These are phyloP conservation scores for Epichloe scottii DNA, from an alignment of 2,329 filamentous ascomycete genomes.

Conservation along the genomic window DNA sequence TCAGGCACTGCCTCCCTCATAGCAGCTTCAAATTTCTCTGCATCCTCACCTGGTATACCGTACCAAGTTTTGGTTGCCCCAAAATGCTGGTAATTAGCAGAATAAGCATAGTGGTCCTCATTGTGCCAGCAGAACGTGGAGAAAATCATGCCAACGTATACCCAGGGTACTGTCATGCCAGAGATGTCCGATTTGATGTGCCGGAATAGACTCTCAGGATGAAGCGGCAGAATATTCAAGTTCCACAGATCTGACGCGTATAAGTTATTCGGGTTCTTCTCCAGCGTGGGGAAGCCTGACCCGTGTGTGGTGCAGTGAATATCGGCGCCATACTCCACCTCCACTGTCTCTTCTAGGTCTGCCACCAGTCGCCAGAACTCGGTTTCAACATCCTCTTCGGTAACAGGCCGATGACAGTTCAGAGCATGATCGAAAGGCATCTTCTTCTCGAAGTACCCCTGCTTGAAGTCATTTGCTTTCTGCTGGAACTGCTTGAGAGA, in stretches of 20 bases:
- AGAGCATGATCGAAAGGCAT: conserved; percentile 78
- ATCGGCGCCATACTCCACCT: conserved; percentile 95
- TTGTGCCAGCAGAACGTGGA: conserved; percentile 99
- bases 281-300: conserved; percentile 89
- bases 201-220: conserved; percentile 83
- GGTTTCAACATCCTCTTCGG: conserved; percentile 88
- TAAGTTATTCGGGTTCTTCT: conserved; percentile 74
- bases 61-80: conserved; percentile 99
- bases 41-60: conserved; percentile 86
- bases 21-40: conserved; percentile 86
- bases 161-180: conserved; percentile 97
- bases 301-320: conserved; percentile 97
- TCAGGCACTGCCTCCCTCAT: conserved; percentile 95
- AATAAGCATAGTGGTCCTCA: conserved; percentile 96
- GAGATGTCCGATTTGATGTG: conserved; percentile 98
- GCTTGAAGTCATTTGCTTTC: conserved; percentile 89
- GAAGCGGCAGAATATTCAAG: conserved; percentile 79
- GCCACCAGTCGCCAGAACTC: conserved; percentile 96
- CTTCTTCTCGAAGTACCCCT: conserved; percentile 81
- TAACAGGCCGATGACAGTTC: conserved; percentile 69
- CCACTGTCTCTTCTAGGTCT: conserved; percentile 86
- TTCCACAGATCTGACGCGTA: conserved; percentile 94
- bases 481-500: conserved; percentile 94
- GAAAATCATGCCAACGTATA: conserved; percentile 99
- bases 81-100: conserved; percentile 96